Evolutionary conservation across 2,329 filamentous ascomycete genomes (phyloP), one percentile per base, ranked within the genome.

Genomic region (Dactylellina parvicollis): DNA sequence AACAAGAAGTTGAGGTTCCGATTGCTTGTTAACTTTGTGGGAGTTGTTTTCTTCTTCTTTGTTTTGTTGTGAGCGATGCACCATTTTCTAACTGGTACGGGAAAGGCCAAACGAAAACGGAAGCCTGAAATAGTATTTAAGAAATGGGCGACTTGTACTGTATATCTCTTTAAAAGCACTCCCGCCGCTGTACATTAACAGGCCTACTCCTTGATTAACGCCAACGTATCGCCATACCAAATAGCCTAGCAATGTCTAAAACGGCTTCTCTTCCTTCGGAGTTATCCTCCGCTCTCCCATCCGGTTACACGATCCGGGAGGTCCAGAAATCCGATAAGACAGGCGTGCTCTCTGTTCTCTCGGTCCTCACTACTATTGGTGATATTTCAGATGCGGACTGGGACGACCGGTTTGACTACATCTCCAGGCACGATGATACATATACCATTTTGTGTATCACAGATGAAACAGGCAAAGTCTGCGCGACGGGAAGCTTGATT

Each of bases 341-440:
- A 32, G 92, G 92, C 75, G 97, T 96, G 81, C 88, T 99, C 77
- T 92, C 96, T 79, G 94, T 95, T 73, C 84, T 99, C 75, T 88
- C 92, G 47, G 92, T 97, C 36, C 85, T 99, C 78, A 98, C 95
- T 1, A 95, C 91, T 5, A 94, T 98, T 22, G 95, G 95, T 75
- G 92, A 97, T 74, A 89, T 97, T 77, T 86, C 85, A 50, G 86
- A 90, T 80, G 86, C 87, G 71, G 85, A 87, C 73, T 98, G 94
- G 84, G 85, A 88, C 77, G 85, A 90, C 79, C 89, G 92, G 70
- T 98, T 91, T 82, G 87, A 92, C 76, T 93, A 90, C 86, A 93
- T 97, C 84, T 83, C 85, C 46, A 83, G 84, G 55, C 88, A 90
- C 78, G 88, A 88, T 74, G 90, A 89, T 75, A 88, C 88, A 73